Percentiles rank a stretch among this genome's conserved stretches.
These are phyloP conservation scores for Scheffersomyces segobiensis DNA, from an alignment of 1,139 yeast genomes.

Conservation along the genomic window DNA sequence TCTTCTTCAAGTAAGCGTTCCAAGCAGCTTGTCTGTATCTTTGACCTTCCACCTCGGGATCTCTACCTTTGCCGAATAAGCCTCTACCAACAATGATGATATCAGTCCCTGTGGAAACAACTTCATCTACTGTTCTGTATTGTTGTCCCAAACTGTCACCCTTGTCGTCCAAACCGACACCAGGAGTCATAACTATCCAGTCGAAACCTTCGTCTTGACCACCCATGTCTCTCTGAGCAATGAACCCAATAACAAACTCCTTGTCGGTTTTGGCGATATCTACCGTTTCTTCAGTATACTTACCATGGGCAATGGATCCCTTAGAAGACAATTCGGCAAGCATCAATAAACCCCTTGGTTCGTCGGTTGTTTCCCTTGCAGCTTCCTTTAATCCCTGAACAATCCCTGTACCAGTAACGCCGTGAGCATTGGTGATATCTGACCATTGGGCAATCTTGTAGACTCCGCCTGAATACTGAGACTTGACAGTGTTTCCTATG, in stretches of 20 bases:
- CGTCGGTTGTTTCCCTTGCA: constrained; percentile 62
- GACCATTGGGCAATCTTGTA: constrained; percentile 92
- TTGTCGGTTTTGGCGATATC: constrained; percentile 86
- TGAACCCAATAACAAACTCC: constrained; percentile 93
- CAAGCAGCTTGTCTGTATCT: constrained; percentile 94
- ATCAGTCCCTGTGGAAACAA: constrained; percentile 80
- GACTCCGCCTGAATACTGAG: constrained; percentile 90
- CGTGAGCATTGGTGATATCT: constrained; percentile 96
- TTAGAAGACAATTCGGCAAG: constrained; percentile 92
- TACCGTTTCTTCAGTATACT: constrained; percentile 81
- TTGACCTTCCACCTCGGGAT: constrained; percentile 81
- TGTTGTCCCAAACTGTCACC: constrained; percentile 98
- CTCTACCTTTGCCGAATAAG: constrained; percentile 92
- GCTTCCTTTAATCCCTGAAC: constrained; percentile 86
- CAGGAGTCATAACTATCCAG: constrained; percentile 97
- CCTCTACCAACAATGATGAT: constrained; percentile 97
- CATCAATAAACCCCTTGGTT: constrained; percentile 89
- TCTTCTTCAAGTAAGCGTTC: constrained; percentile 71
- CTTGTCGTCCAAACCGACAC: constrained; percentile 95
- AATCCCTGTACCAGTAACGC: constrained; percentile 94
- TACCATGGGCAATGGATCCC: constrained; percentile 92
- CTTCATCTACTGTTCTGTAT: constrained; percentile 88
- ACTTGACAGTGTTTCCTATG: constrained; percentile 96
- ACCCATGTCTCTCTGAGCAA: constrained; percentile 89
- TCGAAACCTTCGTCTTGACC: constrained; percentile 83